Evolutionary conservation across 495 filamentous ascomycete species (phyloP).

Genomic region (Parmelia sp.): DNA sequence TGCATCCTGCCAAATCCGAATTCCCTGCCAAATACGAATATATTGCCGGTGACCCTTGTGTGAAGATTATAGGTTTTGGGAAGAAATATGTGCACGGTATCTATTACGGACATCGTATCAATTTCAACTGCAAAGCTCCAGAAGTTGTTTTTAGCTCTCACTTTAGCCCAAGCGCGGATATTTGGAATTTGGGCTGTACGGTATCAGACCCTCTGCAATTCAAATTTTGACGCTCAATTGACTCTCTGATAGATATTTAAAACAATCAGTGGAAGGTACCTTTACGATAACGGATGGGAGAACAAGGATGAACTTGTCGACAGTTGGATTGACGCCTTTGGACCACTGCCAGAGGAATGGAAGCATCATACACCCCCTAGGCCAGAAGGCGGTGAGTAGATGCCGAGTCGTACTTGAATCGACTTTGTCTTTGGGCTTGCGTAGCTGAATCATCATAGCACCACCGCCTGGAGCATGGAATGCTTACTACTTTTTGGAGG

Average conservation of each 20-base stretch:
- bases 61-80: constrained; percentile 16
- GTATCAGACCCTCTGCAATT: neutral
- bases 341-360: constrained; percentile 16
- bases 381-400: constrained; percentile 7
- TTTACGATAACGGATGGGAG: constrained; percentile 8
- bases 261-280: constrained; percentile 9
- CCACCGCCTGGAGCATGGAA: neutral
- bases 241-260: constrained; percentile 16
- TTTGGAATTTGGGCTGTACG: constrained; percentile 20
- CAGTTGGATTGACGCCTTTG: constrained; percentile 19
- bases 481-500: constrained; percentile 9
- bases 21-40: neutral
- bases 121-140: constrained; percentile 16
- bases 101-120: neutral
- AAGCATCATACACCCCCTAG: neutral
- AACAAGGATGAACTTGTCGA: constrained; percentile 15
- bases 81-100: neutral
- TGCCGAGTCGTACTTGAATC: neutral
- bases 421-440: neutral
- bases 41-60: neutral
- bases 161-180: constrained; percentile 6
- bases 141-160: constrained; percentile 12
- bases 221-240: neutral
- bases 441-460: neutral
- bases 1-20: neutral